Evolutionary conservation across 768 basidiomycete genomes (phyloP).

Genomic region (Galerina marginata): DNA sequence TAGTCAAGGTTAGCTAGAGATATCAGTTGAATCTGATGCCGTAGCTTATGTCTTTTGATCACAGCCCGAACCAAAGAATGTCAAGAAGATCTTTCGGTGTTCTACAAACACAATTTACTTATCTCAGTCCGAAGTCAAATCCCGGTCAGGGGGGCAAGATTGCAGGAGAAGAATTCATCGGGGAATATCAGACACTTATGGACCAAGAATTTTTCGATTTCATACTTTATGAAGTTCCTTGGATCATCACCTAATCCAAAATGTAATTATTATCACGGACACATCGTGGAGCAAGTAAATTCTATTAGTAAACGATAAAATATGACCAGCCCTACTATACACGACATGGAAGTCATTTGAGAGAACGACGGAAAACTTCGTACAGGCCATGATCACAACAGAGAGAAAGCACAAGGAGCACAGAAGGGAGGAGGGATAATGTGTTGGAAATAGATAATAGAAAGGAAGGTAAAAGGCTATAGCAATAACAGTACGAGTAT

Average conservation of each 20-base stretch:
- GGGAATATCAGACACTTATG: conserved; percentile 91
- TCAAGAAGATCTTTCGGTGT: conserved; percentile 77
- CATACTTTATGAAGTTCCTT: conserved; percentile 91
- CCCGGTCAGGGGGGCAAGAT: conserved; percentile 50
- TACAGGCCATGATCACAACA: conserved; percentile 23
- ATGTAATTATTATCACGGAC: conserved; percentile 18
- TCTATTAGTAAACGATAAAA: conserved; percentile 67
- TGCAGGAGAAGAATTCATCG: conserved; percentile 66
- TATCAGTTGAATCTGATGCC: background rate
- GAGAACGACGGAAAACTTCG: conserved; percentile 24
- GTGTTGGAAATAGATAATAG: conserved; percentile 21
- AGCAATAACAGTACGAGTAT: conserved; percentile 26
- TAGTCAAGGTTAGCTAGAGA: conserved; percentile 65
- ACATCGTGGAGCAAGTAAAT: conserved; percentile 26
- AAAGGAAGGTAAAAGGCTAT: conserved; percentile 26
- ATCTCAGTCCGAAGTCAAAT: conserved; percentile 76
- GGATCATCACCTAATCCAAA: conserved; percentile 69
- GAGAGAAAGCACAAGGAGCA: conserved; percentile 12
- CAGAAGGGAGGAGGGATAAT: conserved; percentile 17
- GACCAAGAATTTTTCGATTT: conserved; percentile 98
- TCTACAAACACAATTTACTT: conserved; percentile 80
- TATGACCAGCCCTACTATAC: conserved; percentile 61
- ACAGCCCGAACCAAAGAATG: conserved; percentile 86
- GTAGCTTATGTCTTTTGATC: background rate
- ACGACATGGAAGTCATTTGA: conserved; percentile 45